These are phyloP conservation scores for Peniophora sp. DNA, from an alignment of 1,284 basidiomycete species.

Conservation along the genomic window DNA sequence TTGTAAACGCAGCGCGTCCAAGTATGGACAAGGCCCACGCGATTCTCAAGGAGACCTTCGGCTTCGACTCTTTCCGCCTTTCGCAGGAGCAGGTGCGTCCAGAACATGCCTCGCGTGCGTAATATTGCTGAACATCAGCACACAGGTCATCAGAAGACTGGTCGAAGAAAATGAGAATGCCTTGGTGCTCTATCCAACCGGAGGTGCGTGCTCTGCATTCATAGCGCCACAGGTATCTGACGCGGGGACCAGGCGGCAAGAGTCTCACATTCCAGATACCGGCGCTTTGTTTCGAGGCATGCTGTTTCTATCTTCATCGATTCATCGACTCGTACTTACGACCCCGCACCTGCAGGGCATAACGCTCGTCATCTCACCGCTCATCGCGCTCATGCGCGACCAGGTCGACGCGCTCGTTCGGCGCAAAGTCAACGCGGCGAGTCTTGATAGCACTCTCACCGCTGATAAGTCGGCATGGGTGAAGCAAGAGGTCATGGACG, in stretches of 20 bases:
- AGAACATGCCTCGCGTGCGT: not conserved
- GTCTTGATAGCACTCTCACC: constrained; percentile 49
- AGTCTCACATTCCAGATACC: constrained; percentile 58
- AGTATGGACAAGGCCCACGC: constrained; percentile 24
- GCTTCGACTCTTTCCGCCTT: constrained; percentile 26
- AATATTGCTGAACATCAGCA: not conserved
- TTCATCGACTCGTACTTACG: not conserved
- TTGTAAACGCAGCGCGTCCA: not conserved
- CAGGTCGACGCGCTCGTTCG: constrained; percentile 45
- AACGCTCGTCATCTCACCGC: constrained; percentile 64
- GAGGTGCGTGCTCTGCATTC: constrained; percentile 16
- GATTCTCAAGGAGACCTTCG: constrained; percentile 24
- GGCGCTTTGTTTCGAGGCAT: constrained; percentile 41
- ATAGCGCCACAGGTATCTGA: not conserved
- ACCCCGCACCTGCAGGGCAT: constrained; percentile 29
- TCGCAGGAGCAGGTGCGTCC: constrained; percentile 26
- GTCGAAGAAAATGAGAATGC: constrained; percentile 32
- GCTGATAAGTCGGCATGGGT: constrained; percentile 22
- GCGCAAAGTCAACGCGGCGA: constrained; percentile 51
- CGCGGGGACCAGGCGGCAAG: constrained; percentile 22
- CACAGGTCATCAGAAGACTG: constrained; percentile 27
- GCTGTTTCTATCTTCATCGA: not conserved
- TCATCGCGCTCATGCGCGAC: constrained; percentile 40
- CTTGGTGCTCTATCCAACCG: constrained; percentile 30
- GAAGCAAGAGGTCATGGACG: constrained; percentile 22